Evolutionary conservation across 2,329 filamentous ascomycete genomes (phyloP), one percentile per base, ranked within the genome.

Genomic region (Fusarium sarcochroum): DNA sequence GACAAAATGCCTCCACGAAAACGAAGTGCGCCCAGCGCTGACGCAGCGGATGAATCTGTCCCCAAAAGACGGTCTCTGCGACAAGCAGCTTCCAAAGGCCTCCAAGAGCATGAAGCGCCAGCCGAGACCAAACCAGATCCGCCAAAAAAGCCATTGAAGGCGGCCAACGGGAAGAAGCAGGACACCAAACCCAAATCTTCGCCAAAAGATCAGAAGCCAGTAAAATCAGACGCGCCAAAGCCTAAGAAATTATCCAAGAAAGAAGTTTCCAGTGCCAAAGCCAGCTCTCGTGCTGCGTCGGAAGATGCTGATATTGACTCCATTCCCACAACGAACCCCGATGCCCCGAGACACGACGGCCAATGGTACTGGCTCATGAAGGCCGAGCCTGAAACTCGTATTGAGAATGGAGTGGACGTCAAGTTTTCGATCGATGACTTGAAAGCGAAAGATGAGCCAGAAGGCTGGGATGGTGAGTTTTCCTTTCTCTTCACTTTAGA

Each of bases 341-440:
- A 83, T 14, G 79, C 78, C 0, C 78, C 77, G 7, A 76, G 70
- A 2, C 81, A 82, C 14, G 78, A 81, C 0, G 82, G 80, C 3
- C 76, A 80, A 50, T 82, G 80, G 79, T 94, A 91, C 79, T 94
- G 92, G 92, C 85, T 96, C 32, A 87, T 96, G 86, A 96, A 95
- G 81, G 92, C 93, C 0, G 92, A 99, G 80, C 95, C 96, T 0
- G 92, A 97, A 73, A 89, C 93, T 6, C 91, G 96, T 7, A 82
- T 94, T 17, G 93, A 97, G 77, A 95, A 94, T 55, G 95, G 94
- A 1, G 84, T 92, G 50, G 94, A 98, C 76, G 93, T 98, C 45
- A 91, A 89, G 70, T 99, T 98, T 80, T 97, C 94, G 1, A 98
- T 99, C 74, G 94, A 98, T 74, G 94, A 98, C 77, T 81, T 99